Conservation (phyloP, 164 flowering plant genomes). For the Magnolia kwangsiensis region DNA sequence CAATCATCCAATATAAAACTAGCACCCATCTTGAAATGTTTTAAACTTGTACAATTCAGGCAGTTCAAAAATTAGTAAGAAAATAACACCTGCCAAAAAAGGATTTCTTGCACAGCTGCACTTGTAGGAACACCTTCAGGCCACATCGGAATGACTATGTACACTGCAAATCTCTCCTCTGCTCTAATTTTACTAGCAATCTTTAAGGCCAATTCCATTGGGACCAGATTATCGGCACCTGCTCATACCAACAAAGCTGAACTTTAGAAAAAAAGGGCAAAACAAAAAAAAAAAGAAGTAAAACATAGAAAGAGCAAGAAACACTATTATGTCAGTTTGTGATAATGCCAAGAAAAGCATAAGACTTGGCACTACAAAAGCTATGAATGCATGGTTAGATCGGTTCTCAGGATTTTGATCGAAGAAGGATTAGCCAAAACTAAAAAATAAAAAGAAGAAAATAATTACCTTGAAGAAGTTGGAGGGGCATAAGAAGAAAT, state of each 20-base stretch:
- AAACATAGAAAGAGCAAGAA: background rate
- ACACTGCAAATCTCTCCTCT: conserved; percentile 79
- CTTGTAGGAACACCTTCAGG: conserved; percentile 77
- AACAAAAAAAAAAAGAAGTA: background rate
- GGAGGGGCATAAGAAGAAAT: too few species aligned
- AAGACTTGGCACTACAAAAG: too few species aligned
- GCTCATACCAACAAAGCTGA: conserved; percentile 6
- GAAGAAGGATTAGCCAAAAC: too few species aligned
- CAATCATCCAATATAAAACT: background rate
- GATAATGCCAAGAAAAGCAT: too few species aligned
- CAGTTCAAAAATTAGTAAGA: background rate
- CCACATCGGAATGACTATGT: conserved; percentile 77
- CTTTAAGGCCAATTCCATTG: conserved; percentile 83
- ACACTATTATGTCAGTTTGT: background rate
- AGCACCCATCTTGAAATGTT: background rate
- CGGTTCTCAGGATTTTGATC: too few species aligned
- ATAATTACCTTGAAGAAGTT: too few species aligned
- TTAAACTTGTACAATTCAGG: too few species aligned
- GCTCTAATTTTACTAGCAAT: conserved; percentile 78
- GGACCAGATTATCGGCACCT: conserved; percentile 85
- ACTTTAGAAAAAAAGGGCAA: background rate
- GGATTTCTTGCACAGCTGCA: conserved; percentile 76
- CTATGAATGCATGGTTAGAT: too few species aligned
- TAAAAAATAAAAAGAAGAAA: too few species aligned
- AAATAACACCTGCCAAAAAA: conserved; percentile 72